Base-by-base conservation (phyloP, 768 basidiomycete genomes). In the Rhodotorula taiwanensis region DNA sequence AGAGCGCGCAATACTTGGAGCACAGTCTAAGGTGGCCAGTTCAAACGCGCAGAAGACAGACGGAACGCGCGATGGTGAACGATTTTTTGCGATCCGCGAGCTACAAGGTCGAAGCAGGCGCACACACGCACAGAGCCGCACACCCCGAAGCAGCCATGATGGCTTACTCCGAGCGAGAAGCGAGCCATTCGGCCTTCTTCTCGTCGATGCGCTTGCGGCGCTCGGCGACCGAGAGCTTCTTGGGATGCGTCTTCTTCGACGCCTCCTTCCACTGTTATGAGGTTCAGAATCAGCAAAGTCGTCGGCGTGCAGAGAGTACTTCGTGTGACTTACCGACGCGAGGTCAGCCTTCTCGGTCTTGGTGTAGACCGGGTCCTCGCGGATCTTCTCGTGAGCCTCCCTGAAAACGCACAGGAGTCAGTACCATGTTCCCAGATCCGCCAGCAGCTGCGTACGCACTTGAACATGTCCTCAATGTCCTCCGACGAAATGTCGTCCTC, bases 381-480 rank as follows among this genome's bases (percentile, higher is more conserved):
- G 89, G 77, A 98, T 99, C 67, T 91, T 89, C 58, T 89, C 86
- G 79, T 95, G 89, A 4, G 89, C 93, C 73, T 86, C 87, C 43
- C 83, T 82, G 57, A 20, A 10, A 31, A 27, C 10, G 31, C 5
- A 30, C 10, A 27, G 18, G 18, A 20, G 55, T 47, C 55, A 30
- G 21, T 6, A 31, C n/a, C 36, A 16, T 9, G 43, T 28, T 7
- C 20, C 5, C 36, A 42, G 39, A 27, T 15, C 6, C 23, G 6
- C 25, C 13, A 55, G 30, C 8, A 45, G 44, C 18, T 14, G 27
- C n/a, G n/a, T 16, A 59, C 54, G 43, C 47, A 55, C 61, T 33
- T 28, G 80, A 88, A 98, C 66, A 99, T 86, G 76, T 97, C 95
- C 77, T 98, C 90, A 3, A 98, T 90, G 74, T 98, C 94, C 70